Conservation (phyloP, 495 filamentous ascomycete species). For the Aspergillus nanangensis region DNA sequence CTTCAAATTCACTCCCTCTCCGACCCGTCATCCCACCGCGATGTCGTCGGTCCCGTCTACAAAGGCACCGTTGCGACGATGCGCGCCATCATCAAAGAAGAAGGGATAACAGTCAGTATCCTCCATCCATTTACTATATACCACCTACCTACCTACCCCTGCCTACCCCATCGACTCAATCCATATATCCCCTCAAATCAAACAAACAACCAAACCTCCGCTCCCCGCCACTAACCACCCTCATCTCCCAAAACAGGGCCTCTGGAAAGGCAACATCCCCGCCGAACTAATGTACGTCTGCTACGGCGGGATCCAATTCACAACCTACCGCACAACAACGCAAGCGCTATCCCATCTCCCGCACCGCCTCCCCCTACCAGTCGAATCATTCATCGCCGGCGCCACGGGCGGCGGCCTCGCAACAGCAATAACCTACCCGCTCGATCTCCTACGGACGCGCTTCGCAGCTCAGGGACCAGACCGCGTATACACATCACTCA, state of each 20-base stretch:
- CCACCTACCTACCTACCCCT: no score
- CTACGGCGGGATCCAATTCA: conserved; percentile 88
- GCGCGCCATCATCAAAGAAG: conserved; percentile 65
- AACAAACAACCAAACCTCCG: no score
- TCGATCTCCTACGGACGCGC: conserved; percentile 88
- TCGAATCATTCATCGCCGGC: conserved; percentile 73
- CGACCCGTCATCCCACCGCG: conserved; percentile 52
- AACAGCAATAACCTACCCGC: conserved; percentile 82
- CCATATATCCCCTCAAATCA: neutral
- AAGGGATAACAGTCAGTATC: conserved; percentile 67
- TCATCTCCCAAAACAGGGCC: conserved; percentile 40
- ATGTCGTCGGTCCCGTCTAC: conserved; percentile 61
- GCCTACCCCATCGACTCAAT: neutral
- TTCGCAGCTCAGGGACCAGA: conserved; percentile 94
- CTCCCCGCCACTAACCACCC: neutral
- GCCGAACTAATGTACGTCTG: conserved; percentile 89
- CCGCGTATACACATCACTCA: conserved; percentile 67
- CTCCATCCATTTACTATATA: neutral
- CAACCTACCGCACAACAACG: conserved; percentile 72
- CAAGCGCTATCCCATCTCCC: conserved; percentile 53
- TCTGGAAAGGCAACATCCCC: conserved; percentile 98
- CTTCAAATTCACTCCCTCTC: conserved; percentile 78
- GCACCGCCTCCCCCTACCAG: conserved; percentile 49
- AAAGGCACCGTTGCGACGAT: conserved; percentile 77
- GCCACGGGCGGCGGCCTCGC: conserved; percentile 75